Base-by-base conservation (phyloP, 495 filamentous ascomycete genomes). In the Annulohypoxylon stygium region DNA sequence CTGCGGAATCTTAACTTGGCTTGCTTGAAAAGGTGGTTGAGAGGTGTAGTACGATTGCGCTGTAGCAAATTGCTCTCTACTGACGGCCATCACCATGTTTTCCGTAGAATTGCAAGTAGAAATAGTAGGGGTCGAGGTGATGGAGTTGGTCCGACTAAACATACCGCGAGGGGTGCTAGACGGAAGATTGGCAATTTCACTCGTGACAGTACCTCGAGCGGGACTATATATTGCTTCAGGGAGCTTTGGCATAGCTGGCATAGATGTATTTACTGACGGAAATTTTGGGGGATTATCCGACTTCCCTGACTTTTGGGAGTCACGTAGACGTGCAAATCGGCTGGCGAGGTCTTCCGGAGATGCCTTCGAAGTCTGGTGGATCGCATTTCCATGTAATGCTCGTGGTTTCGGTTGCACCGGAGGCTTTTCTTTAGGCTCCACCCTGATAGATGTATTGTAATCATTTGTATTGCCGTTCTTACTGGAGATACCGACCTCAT, bases 191-290 rank as follows among this genome's bases (percentile, higher is more conserved):
- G 84, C 81, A 2, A 84, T 81, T 61, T 88, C 86, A 10, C 81
- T 87, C 43, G 83, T 85, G 51, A 88, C 79, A 54, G 86, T 90
- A 23, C 88, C 85, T 57, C 86, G 79, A n/a, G 80, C 81, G 16
- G 95, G 95, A 74, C 90, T 95, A 73, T 98, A 98, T 9, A 95
- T 90, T 11, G 94, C 93, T 76, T 91, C 93, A 14, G 95, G 95
- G 11, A 91, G 82, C 77, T 90, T 90, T 23, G 95, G 95, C 74
- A 98, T 84, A 3, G 78, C 78, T 14, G 84, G 79, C 18, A 86
- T 61, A 26, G 78, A 65, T 25, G 82, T 86, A 64, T 88, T 83
- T 3, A 93, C 74, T 14, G 87, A 86, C 8, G 89, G 75, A 55
- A 90, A 60, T 84, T 80, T 34, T 81, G 80, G 11, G 10, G 25